Evolutionary conservation across 2,329 filamentous ascomycete species (phyloP).

Genomic region (Alternaria solani): DNA sequence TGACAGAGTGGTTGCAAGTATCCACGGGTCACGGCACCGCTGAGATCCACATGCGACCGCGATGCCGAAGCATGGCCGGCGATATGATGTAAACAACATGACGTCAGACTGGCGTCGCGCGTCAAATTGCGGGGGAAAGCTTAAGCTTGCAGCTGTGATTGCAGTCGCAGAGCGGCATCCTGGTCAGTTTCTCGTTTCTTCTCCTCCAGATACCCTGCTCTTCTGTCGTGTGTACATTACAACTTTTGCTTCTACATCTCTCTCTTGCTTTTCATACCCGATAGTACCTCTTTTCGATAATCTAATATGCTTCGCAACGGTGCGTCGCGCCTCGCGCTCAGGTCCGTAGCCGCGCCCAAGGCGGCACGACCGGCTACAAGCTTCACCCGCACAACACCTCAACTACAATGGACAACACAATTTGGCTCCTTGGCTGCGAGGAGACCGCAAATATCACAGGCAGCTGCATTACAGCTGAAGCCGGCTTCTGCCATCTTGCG

Average conservation of each 20-base stretch:
- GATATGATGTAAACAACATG: constrained; percentile 13
- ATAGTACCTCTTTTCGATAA: not conserved
- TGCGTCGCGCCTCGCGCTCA: constrained; percentile 53
- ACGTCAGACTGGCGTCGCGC: constrained; percentile 18
- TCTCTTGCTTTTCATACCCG: not conserved
- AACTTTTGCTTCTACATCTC: not conserved
- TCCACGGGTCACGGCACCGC: constrained; percentile 11
- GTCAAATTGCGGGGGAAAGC: constrained; percentile 13
- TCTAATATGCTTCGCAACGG: constrained; percentile 54
- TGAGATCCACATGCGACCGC: constrained; percentile 5
- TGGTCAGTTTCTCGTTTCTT: not conserved
- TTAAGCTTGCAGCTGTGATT: constrained; percentile 8
- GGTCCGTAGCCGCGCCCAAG: constrained; percentile 45
- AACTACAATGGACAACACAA: constrained; percentile 52
- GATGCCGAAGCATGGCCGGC: constrained; percentile 17
- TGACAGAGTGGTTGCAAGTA: not conserved
- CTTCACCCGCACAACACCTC: constrained; percentile 29
- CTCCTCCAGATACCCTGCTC: constrained; percentile 16
- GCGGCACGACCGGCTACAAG: constrained; percentile 40
- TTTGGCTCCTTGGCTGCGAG: constrained; percentile 51
- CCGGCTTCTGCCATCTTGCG: constrained; percentile 52
- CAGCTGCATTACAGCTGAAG: constrained; percentile 26
- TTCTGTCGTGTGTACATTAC: not conserved
- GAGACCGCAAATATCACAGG: constrained; percentile 39
- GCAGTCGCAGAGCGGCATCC: not conserved